These are phyloP conservation scores for Fusarium circinatum DNA, from an alignment of 2,329 filamentous ascomycete genomes.

Conservation along the genomic window DNA sequence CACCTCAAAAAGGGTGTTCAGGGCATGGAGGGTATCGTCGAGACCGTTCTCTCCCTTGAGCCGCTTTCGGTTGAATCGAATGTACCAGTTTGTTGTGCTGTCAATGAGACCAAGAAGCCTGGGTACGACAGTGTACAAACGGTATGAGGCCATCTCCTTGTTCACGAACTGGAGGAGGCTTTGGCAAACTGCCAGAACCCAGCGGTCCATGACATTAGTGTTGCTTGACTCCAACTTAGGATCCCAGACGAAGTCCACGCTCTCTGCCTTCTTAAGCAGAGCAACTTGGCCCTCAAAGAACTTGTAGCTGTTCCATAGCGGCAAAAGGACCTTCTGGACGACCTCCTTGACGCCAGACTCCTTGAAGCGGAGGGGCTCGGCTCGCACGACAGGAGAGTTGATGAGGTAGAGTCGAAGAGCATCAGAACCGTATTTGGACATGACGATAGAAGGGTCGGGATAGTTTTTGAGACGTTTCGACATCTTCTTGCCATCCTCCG, in stretches of 20 bases:
- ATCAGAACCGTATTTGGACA: conserved; percentile 90
- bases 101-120: conserved; percentile 86
- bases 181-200: conserved; percentile 94
- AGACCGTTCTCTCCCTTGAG: conserved; percentile 90
- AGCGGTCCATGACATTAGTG: conserved; percentile 93
- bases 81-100: conserved; percentile 99
- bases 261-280: conserved; percentile 85
- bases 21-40: conserved; percentile 86
- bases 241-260: conserved; percentile 81
- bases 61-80: conserved; percentile 90
- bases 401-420: conserved; percentile 95
- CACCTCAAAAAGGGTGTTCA: conserved; percentile 95
- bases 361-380: conserved; percentile 90
- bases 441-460: conserved; percentile 84
- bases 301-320: conserved; percentile 96
- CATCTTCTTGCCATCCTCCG: conserved; percentile 98
- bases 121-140: conserved; percentile 91
- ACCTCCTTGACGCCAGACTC: conserved; percentile 94
- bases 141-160: conserved; percentile 84
- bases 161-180: conserved; percentile 92
- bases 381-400: conserved; percentile 93
- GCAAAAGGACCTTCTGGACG: conserved; percentile 88
- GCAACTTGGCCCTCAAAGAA: conserved; percentile 93
- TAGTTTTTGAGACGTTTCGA: conserved; percentile 97
- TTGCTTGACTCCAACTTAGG: conserved; percentile 79